Base-by-base conservation (phyloP, 192 early-diverging fungal species). In the Pilobolus umbonatus region DNA sequence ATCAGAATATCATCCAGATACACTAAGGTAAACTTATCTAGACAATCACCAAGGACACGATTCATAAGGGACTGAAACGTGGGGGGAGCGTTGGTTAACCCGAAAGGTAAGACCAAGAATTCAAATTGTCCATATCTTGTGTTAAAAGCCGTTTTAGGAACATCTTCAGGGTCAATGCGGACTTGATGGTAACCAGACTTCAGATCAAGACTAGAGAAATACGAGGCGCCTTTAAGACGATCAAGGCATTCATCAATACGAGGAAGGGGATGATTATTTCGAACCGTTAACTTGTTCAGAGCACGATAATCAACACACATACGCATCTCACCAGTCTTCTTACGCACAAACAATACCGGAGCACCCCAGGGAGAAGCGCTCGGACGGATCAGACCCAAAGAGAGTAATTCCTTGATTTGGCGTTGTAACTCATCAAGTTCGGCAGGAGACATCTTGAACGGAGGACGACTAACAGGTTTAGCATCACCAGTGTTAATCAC, bases 51-150 rank as follows among this genome's bases (percentile, higher is more conserved):
- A 32, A 87, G 60, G 0, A 77, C 38, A 22, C 72, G 46, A 51
- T 81, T 77, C 30, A 83, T 78, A 1, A 76, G 25, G 0, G 46
- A 47, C 55, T 77, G 72, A 64, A 88, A 88, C 0, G 75, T 69
- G 0, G 79, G 82, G 0, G 80, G 79, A 0, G 75, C 75, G 60
- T 85, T 87, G 15, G 64, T 72, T 5, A 89, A 48, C 0, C 84
- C 85, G 52, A 86, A 83, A 0, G 83, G 84, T 52, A 88, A 58
- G 17, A 85, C 81, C 0, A 58, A 28, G 30, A 57, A 85, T 50
- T 85, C 61, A 49, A 49, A 88, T 14, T 61, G 72, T 0, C 72
- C 60, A 44, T 69, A 69, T 5, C 55, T 25, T 0, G 72, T 79
- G 0, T 32, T 6, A 25, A 80, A 76, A 11, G 79, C 62, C 9